A percentile compares a stretch with the other conserved stretches of the same genome.
These are phyloP conservation scores for Kluyveromyces nonfermentans DNA, from an alignment of 805 yeast species.

Conservation along the genomic window DNA sequence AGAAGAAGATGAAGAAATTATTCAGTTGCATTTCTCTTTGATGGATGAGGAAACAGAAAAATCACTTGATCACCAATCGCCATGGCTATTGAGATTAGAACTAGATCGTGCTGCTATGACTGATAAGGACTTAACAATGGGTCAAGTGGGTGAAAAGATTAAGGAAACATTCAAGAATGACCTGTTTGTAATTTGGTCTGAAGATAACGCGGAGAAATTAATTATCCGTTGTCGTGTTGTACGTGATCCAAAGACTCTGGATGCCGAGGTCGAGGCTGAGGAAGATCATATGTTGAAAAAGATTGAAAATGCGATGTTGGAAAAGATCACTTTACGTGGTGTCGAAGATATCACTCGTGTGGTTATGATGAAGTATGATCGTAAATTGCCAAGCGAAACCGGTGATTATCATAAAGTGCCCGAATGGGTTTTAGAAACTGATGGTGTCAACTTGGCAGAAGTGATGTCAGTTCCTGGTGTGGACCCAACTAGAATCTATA, in stretches of 20 bases:
- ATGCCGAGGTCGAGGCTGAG: conserved; percentile 89
- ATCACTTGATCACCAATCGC: conserved; percentile 88
- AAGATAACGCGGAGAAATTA: conserved; percentile 95
- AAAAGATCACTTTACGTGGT: conserved; percentile 91
- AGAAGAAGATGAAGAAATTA: conserved; percentile 94
- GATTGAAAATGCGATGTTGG: conserved; percentile 93
- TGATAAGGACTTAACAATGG: conserved; percentile 95
- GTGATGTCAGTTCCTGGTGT: conserved; percentile 95
- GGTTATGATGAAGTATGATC: conserved; percentile 75
- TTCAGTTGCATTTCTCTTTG: conserved; percentile 92
- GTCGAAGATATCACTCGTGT: conserved; percentile 82
- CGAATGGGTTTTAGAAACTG: conserved; percentile 98
- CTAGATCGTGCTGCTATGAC: conserved; percentile 98
- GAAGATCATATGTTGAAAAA: conserved; percentile 95
- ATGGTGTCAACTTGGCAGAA: conserved; percentile 92
- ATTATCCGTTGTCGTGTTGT: conserved; percentile 97
- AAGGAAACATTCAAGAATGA: conserved; percentile 90
- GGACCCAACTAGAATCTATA: conserved; percentile 81
- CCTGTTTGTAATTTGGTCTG: conserved; percentile 96
- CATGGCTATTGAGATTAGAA: conserved; percentile 95
- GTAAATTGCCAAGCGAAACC: conserved; percentile 58
- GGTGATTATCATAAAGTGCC: conserved; percentile 86
- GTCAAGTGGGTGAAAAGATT: conserved; percentile 94
- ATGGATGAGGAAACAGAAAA: conserved; percentile 97
- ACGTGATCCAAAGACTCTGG: conserved; percentile 88